phyloP scores from a whole-genome alignment of 1,284 basidiomycete genomes.

The Melanopsichium pennsylvanicum region DNA sequence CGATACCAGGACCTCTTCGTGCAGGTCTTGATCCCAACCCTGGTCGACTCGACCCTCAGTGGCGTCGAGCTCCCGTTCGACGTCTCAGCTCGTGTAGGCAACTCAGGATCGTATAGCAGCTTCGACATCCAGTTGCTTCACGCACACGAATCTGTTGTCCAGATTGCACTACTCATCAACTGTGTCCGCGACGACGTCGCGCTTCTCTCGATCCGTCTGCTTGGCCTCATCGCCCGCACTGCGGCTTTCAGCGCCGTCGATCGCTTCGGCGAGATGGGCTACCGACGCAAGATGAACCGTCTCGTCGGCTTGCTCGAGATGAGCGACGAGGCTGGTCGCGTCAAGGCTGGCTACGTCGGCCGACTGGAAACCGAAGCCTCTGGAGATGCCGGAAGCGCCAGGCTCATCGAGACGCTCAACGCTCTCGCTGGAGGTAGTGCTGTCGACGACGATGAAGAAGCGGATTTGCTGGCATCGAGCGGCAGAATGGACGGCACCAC shows the following conservation, averaged over 20 bases:
- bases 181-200: constrained; percentile 79
- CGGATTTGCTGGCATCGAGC: constrained; percentile 70
- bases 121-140: constrained; percentile 76
- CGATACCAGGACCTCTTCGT: constrained; percentile 88
- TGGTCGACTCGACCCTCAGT: constrained; percentile 70
- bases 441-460: constrained; percentile 69
- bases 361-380: constrained; percentile 71
- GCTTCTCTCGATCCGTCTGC: constrained; percentile 80
- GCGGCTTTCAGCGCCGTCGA: constrained; percentile 70
- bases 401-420: constrained; percentile 61
- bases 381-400: constrained; percentile 35
- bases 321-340: constrained; percentile 84
- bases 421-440: constrained; percentile 65
- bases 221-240: constrained; percentile 73
- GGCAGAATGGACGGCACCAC: constrained; percentile 59
- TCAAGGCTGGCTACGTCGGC: constrained; percentile 79
- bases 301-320: constrained; percentile 82
- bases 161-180: constrained; percentile 82
- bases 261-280: constrained; percentile 69
- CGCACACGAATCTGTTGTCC: constrained; percentile 77
- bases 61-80: constrained; percentile 44
- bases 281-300: constrained; percentile 68
- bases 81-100: constrained; percentile 44
- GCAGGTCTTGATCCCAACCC: constrained; percentile 82
- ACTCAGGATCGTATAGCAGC: constrained; percentile 74